phyloP scores from a whole-genome alignment of 208 protist genomes.

The Crithidia fasciculata region DNA sequence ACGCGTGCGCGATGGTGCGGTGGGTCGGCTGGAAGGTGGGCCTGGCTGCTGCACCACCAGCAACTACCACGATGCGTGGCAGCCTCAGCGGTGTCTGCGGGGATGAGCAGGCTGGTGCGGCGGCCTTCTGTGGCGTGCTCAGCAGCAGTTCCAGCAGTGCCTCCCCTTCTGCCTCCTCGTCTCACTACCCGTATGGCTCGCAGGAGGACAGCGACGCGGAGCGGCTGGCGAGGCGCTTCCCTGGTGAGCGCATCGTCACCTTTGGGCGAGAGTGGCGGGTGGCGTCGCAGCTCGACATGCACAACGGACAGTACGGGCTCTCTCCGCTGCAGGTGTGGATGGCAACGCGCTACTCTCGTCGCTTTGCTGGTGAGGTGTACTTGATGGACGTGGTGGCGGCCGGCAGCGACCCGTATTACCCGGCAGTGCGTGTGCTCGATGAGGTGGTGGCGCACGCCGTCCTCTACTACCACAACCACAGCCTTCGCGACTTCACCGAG shows the following conservation, averaged over 20 bases:
- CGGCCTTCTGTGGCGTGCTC: conserved; percentile 5
- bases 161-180: not conserved
- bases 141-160: not conserved
- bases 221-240: conserved; percentile 16
- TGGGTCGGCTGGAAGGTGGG: conserved; percentile 28
- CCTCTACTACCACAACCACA: conserved; percentile 80
- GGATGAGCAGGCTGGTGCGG: not conserved
- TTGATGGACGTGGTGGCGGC: conserved; percentile 73
- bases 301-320: conserved; percentile 64
- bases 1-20: conserved; percentile 13
- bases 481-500: conserved; percentile 76
- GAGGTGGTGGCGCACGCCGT: conserved; percentile 87
- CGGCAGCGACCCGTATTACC: conserved; percentile 68
- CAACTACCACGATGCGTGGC: not conserved
- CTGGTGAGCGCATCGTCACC: conserved; percentile 29
- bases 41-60: not conserved
- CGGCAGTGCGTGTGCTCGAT: conserved; percentile 68
- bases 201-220: conserved; percentile 12
- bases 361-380: conserved; percentile 75
- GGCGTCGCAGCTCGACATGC: conserved; percentile 37
- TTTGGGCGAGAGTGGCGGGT: conserved; percentile 36
- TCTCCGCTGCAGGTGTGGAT: conserved; percentile 82
- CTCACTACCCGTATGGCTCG: not conserved
- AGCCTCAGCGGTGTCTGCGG: not conserved
- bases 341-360: conserved; percentile 66